Percentiles rank a stretch among this genome's conserved stretches.
These are phyloP conservation scores for Antrodiella citrinella DNA, from an alignment of 768 basidiomycete genomes.

Conservation along the genomic window DNA sequence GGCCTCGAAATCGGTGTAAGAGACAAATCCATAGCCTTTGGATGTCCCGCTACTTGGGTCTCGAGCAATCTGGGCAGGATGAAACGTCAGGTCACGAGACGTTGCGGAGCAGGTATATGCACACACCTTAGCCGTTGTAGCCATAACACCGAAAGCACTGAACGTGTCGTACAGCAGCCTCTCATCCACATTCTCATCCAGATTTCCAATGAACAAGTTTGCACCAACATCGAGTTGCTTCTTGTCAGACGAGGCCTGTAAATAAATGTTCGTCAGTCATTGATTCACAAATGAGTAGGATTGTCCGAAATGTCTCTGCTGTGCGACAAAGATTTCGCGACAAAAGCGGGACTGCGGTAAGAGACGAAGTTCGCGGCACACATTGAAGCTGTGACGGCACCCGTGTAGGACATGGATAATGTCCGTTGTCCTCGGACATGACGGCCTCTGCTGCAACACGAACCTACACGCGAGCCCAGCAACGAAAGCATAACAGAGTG, in stretches of 20 bases:
- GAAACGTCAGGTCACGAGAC: constrained; percentile 4
- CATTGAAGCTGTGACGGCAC: no score
- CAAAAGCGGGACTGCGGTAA: no score
- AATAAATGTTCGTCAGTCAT: constrained; percentile 11
- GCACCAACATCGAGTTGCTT: constrained; percentile 98
- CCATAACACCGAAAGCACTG: constrained; percentile 89
- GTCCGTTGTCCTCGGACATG: no score
- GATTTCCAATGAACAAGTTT: constrained; percentile 91
- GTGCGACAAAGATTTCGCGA: no score
- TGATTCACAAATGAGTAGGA: background rate
- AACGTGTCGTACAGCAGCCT: constrained; percentile 90
- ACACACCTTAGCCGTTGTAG: constrained; percentile 79
- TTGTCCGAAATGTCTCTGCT: background rate
- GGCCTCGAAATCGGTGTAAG: constrained; percentile 95
- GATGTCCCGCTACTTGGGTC: constrained; percentile 79
- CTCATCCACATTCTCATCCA: constrained; percentile 96
- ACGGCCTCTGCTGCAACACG: no score
- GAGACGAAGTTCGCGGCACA: background rate
- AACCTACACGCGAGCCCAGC: no score
- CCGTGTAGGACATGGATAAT: no score
- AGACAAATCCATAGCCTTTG: constrained; percentile 96
- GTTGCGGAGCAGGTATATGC: background rate
- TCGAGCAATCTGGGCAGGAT: constrained; percentile 68
- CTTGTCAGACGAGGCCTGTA: constrained; percentile 92
- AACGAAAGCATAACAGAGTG: no score